These are phyloP conservation scores for Debaryomyces tyrocola DNA, from an alignment of 805 yeast genomes.

Conservation along the genomic window DNA sequence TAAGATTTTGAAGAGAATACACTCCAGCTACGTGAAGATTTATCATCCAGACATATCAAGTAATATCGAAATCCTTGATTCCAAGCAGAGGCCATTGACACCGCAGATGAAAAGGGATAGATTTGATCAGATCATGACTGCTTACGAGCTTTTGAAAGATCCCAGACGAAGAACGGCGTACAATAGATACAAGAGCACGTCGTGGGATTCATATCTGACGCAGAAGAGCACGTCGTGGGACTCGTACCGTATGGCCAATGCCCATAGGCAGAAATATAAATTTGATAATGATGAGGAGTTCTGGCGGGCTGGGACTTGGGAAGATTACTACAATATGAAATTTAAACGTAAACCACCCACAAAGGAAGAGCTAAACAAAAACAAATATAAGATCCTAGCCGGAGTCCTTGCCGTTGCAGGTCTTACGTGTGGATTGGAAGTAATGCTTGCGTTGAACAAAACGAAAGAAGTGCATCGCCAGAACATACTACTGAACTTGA, in stretches of 20 bases:
- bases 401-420: slow-evolving; percentile 34
- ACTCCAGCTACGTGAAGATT: slow-evolving; percentile 53
- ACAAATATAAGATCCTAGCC: slow-evolving; percentile 40
- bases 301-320: slow-evolving; percentile 68
- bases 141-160: slow-evolving; percentile 48
- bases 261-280: slow-evolving; percentile 31
- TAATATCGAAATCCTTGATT: slow-evolving; percentile 22
- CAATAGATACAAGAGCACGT: slow-evolving; percentile 23
- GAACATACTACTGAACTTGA: slow-evolving; percentile 24
- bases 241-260: slow-evolving; percentile 38
- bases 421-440: slow-evolving; percentile 32
- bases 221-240: slow-evolving; percentile 20
- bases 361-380: slow-evolving; percentile 39
- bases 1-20: slow-evolving; percentile 38
- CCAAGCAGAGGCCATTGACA: slow-evolving; percentile 29
- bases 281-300: slow-evolving; percentile 43
- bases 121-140: slow-evolving; percentile 32
- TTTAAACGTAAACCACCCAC: slow-evolving; percentile 40
- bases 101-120: slow-evolving; percentile 30
- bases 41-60: slow-evolving; percentile 76
- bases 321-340: slow-evolving; percentile 52
- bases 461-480: slow-evolving; percentile 29
- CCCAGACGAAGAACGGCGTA: slow-evolving; percentile 44
- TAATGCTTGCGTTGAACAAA: slow-evolving; percentile 36
- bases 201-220: slow-evolving; percentile 19